phyloP scores from a whole-genome alignment of 345 rosid species.

The Draba incana region DNA sequence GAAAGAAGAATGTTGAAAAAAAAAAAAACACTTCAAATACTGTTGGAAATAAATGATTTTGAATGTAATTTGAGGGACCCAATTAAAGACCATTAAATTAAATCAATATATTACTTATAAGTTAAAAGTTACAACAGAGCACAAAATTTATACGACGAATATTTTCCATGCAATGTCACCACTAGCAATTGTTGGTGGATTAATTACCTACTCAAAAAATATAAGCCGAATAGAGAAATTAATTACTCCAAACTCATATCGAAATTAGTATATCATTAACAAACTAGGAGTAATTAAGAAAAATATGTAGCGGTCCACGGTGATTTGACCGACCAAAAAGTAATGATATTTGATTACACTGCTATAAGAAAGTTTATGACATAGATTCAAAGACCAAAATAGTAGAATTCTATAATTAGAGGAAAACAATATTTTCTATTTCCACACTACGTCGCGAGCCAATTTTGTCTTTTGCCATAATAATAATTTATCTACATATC shows the following conservation, averaged over 20 bases:
- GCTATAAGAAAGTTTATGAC: conserved; percentile 10
- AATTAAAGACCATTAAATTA: not conserved
- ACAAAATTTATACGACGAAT: conserved; percentile 27
- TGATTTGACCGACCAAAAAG: conserved; percentile 32
- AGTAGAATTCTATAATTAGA: conserved; percentile 5
- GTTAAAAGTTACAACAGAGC: conserved; percentile 24
- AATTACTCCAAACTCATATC: not conserved
- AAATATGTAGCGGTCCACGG: not conserved
- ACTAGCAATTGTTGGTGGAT: conserved; percentile 22
- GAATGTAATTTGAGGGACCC: conserved; percentile 18
- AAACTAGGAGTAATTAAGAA: no score
- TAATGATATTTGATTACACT: not conserved
- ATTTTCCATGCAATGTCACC: conserved; percentile 26
- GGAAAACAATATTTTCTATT: not conserved
- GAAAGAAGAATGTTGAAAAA: no score
- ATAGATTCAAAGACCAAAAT: conserved; percentile 23
- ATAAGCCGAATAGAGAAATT: not conserved
- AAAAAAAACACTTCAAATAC: no score
- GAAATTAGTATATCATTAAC: not conserved
- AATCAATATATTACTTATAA: not conserved
- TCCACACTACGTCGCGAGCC: not conserved
- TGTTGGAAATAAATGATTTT: no score
- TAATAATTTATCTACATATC: no score
- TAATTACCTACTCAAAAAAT: not conserved
- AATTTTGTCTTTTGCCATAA: no score